A percentile compares a stretch with the other conserved stretches of the same genome.
phyloP scores from a whole-genome alignment of 805 yeast species.

The Yamadazyma akitaensis region DNA sequence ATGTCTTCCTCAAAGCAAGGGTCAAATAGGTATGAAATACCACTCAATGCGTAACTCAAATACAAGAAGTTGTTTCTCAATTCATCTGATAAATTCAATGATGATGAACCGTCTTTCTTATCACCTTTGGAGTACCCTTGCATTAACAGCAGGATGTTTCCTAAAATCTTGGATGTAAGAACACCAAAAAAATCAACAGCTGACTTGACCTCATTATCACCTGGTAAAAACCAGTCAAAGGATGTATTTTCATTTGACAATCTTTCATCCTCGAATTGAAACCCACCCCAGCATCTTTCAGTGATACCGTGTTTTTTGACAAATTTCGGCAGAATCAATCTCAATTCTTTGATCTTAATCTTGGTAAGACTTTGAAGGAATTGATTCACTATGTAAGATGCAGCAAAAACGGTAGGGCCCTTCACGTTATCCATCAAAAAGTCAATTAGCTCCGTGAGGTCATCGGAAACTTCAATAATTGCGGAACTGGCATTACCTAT shows the following conservation, averaged over 20 bases:
- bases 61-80: constrained; percentile 54
- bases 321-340: constrained; percentile 50
- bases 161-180: constrained; percentile 44
- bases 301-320: constrained; percentile 33
- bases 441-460: constrained; percentile 45
- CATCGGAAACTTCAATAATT: constrained; percentile 41
- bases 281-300: constrained; percentile 71
- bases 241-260: constrained; percentile 47
- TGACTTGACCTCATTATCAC: constrained; percentile 48
- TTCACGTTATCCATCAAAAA: constrained; percentile 47
- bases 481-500: constrained; percentile 62
- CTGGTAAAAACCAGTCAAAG: constrained; percentile 77
- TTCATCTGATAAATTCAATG: constrained; percentile 44
- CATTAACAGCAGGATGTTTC: constrained; percentile 37
- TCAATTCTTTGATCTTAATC: constrained; percentile 54
- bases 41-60: constrained; percentile 61
- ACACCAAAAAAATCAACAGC: constrained; percentile 58
- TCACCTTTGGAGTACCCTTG: constrained; percentile 19
- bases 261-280: constrained; percentile 54
- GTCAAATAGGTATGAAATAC: constrained; percentile 69
- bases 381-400: constrained; percentile 65
- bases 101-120: constrained; percentile 15
- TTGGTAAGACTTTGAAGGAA: constrained; percentile 61
- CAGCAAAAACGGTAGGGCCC: constrained; percentile 62
- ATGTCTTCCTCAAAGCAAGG: constrained; percentile 57